Percentiles rank a stretch among this genome's conserved stretches.
These are phyloP conservation scores for Collybiopsis confluens DNA, from an alignment of 768 basidiomycete species.

Conservation along the genomic window DNA sequence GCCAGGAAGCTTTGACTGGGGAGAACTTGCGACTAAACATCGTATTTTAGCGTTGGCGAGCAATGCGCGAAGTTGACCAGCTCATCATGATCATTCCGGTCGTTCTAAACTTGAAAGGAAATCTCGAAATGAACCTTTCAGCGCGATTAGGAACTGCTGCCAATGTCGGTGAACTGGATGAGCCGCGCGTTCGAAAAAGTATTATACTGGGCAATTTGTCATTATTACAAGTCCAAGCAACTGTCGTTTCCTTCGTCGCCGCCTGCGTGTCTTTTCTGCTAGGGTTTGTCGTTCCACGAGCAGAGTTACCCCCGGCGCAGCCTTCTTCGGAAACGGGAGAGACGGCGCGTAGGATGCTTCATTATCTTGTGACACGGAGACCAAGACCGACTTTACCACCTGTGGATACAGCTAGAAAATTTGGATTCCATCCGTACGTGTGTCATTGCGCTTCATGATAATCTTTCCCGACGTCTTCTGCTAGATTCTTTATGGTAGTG, in stretches of 20 bases:
- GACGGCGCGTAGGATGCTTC: background rate
- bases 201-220: conserved; percentile 81
- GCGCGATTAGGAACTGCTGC: conserved; percentile 93
- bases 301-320: conserved; percentile 8
- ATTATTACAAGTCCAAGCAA: conserved; percentile 90
- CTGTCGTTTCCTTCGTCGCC: conserved; percentile 83
- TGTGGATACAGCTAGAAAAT: conserved; percentile 27
- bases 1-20: background rate
- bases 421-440: conserved; percentile 35
- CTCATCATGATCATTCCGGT: conserved; percentile 96
- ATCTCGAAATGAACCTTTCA: conserved; percentile 98
- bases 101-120: conserved; percentile 93
- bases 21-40: too few relatives aligned
- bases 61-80: conserved; percentile 88
- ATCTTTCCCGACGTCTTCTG: background rate
- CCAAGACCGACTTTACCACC: conserved; percentile 19
- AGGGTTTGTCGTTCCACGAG: conserved; percentile 53
- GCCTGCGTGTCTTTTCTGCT: conserved; percentile 74
- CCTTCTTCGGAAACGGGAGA: conserved; percentile 9
- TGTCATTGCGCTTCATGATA: background rate
- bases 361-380: conserved; percentile 12
- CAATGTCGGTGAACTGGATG: conserved; percentile 89
- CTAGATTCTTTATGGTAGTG: conserved; percentile 73
- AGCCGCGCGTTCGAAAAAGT: conserved; percentile 50
- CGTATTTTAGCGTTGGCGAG: conserved; percentile 67